Conservation (phyloP, 1,284 basidiomycete species). For the Thecaphora thlaspeos region DNA sequence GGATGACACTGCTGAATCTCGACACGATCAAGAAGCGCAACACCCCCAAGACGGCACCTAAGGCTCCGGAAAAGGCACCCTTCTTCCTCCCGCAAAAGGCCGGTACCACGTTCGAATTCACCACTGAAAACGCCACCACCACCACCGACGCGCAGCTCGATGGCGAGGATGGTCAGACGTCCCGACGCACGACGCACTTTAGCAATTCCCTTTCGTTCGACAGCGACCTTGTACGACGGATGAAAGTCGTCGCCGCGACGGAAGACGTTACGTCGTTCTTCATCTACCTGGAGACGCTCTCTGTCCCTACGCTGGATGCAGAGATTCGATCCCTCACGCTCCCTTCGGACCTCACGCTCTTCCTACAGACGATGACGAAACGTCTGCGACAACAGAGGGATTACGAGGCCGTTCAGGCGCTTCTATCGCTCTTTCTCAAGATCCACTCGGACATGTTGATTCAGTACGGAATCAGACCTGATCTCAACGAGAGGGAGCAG, state of each 20-base stretch:
- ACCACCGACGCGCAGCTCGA: background rate
- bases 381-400: conserved; percentile 78
- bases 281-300: conserved; percentile 77
- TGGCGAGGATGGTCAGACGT: background rate
- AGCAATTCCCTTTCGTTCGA: conserved; percentile 10
- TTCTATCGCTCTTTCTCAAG: conserved; percentile 78
- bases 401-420: conserved; percentile 91
- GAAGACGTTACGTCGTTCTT: conserved; percentile 66
- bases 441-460: conserved; percentile 74
- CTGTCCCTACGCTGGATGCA: conserved; percentile 84
- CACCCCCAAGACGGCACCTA: conserved; percentile 91
- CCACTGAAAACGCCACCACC: conserved; percentile 36
- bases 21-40: conserved; percentile 89
- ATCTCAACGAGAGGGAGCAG: conserved; percentile 1
- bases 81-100: conserved; percentile 81
- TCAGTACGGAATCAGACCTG: conserved; percentile 67
- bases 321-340: conserved; percentile 77
- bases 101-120: conserved; percentile 69
- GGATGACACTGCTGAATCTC: conserved; percentile 93
- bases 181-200: background rate
- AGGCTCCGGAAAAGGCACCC: conserved; percentile 76
- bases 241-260: conserved; percentile 27
- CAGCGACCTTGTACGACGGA: conserved; percentile 38
- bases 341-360: conserved; percentile 68
- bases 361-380: conserved; percentile 72